Base-by-base conservation (phyloP, 2,329 filamentous ascomycete species). In the Paraconiothyrium brasiliense region DNA sequence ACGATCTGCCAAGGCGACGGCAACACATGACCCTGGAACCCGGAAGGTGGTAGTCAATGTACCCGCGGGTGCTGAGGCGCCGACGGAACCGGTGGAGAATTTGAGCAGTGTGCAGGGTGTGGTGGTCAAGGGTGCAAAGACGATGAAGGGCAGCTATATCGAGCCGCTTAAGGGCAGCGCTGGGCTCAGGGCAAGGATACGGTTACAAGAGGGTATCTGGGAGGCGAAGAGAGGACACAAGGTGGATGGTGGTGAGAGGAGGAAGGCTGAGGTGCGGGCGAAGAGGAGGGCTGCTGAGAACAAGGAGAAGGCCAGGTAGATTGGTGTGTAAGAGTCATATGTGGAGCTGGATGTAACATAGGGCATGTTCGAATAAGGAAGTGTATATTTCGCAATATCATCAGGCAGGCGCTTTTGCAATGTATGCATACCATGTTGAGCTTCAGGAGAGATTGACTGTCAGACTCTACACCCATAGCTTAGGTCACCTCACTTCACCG, bases 241-340 rank as follows among this genome's bases (percentile, higher is more conserved):
- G 89, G 90, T 99, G 68, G 94, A 98, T 80, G 95, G 95, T 75
- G 95, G 95, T 84, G 95, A 99, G 85, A 89, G 95, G 78, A 88
- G 95, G 80, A 89, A 87, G 78, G 92, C 91, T 16, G 90, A 97
- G 82, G 89, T 97, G 56, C 86, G 92, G 71, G 93, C 94, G 71
- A 97, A 97, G 89, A 90, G 89, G 82, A 87, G 90, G 67, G 89
- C 91, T 55, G 89, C 89, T 39, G 92, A 94, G 82, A 89, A 92
- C 68, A 92, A 90, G 79, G 92, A 92, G 66, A 85, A 85, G 72
- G 84, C 82, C 57, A 70, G 72, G 65, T 76, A 76, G 66, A 64
- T 41, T 20, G 13, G 22, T 20, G 24, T 20, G 22, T 20, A 14
- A n/a, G 16, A 32, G 10, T 4, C 16, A 6, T 32, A 9, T 16